Base-by-base conservation (phyloP, 495 filamentous ascomycete genomes). In the Tuber calosporum region DNA sequence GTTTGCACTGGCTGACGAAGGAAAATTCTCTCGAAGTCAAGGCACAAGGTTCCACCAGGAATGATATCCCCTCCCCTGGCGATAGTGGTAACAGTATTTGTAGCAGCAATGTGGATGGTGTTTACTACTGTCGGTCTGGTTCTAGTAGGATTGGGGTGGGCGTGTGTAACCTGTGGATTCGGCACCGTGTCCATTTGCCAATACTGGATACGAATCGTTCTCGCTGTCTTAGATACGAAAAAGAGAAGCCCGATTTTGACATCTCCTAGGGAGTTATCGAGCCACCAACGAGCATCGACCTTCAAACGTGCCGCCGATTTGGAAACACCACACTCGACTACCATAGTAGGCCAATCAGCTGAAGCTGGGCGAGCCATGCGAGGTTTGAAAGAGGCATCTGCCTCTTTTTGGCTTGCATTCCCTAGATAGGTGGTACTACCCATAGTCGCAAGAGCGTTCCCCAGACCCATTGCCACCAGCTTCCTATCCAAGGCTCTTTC, bases 21-120 rank as follows among this genome's bases (percentile, higher is more conserved):
- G 69, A 73, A 73, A 15, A 58, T 53, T 34, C 69, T 30, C n/a
- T 73, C 3, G 40, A 73, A 73, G 26, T n/a, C 20, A 15, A 73
- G 15, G n/a, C 48, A 26, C 15, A 70, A 71, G 39, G 30, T 17
- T 42, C 37, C 37, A 2, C 37, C 53, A 22, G 48, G 58, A 4
- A n/a, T 37, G 22, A 71, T 58, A 17, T 40, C 36, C 36, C 7
- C 20, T 15, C 36, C 7, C 39, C 30, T 45, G 39, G 37, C 40
- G 20, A 67, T 34, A 22, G 17, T 17, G 20, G 20, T 48, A 7
- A 48, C 5, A 7, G 19, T 17, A 22, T 8, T 4, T n/a, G 5
- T 1, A 22, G 22, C 43, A 38, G 2, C 2, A 6, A 38, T 38
- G 6, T 38, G 2, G 37, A 38, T 38, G 37, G 37, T 38, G 37